phyloP scores from a whole-genome alignment of 2,329 filamentous ascomycete genomes.

The Fusarium solani-melongenae region DNA sequence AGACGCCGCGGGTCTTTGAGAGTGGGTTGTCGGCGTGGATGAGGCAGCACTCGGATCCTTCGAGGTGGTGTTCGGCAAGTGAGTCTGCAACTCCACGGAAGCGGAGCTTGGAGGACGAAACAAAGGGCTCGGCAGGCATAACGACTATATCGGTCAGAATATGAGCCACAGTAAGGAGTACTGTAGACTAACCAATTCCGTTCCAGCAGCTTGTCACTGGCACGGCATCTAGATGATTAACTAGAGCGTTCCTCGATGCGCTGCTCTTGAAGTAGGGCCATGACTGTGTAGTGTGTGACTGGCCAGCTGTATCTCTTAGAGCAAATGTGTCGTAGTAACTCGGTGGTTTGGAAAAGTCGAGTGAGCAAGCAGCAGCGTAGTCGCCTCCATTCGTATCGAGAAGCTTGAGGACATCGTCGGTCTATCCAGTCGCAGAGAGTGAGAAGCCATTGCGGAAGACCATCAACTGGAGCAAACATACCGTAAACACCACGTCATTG shows the following conservation, averaged over 20 bases:
- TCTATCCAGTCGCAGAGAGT: constrained; percentile 48
- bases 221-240: constrained; percentile 58
- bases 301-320: constrained; percentile 63
- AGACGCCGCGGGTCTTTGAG: constrained; percentile 65
- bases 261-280: constrained; percentile 70
- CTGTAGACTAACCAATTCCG: constrained; percentile 49
- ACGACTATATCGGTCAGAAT: constrained; percentile 47
- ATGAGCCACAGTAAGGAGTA: neutral
- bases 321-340: constrained; percentile 73
- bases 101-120: constrained; percentile 57
- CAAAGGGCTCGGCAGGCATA: constrained; percentile 67
- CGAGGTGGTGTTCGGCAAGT: constrained; percentile 71
- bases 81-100: constrained; percentile 74
- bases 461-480: constrained; percentile 44
- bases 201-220: constrained; percentile 60
- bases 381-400: constrained; percentile 67
- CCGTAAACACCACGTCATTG: constrained; percentile 72
- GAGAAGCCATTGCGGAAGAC: neutral
- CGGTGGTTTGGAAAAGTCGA: constrained; percentile 67
- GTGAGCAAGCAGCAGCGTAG: constrained; percentile 71
- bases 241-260: constrained; percentile 64
- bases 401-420: constrained; percentile 65
- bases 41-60: constrained; percentile 84
- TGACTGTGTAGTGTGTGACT: constrained; percentile 61
- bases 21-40: constrained; percentile 78